Evolutionary conservation across 305 asterid genomes (phyloP).

Genomic region (Fraxinus latifolia): DNA sequence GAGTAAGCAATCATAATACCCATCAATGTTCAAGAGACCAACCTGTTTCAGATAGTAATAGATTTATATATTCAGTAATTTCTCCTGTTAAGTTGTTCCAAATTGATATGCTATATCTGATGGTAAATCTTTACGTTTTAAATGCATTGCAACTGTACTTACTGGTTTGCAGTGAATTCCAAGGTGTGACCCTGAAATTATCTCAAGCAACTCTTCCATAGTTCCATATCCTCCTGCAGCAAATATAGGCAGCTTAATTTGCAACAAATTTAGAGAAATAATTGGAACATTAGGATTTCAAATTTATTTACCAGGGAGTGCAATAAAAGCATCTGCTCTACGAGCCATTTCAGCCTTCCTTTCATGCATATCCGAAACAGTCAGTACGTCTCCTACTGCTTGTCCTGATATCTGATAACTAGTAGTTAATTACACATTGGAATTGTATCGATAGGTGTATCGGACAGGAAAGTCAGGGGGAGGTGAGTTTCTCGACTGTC

Average conservation of each 20-base stretch:
- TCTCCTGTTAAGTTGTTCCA: not conserved
- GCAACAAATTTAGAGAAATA: not conserved
- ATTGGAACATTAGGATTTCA: not conserved
- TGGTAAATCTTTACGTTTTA: not conserved
- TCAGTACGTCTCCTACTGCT: conserved; percentile 55
- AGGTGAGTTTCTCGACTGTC: not conserved
- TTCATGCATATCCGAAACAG: conserved; percentile 69
- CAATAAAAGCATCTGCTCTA: conserved; percentile 56
- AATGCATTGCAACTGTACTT: conserved; percentile 13
- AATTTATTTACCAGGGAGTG: conserved; percentile 47
- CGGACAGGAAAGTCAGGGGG: not conserved
- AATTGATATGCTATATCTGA: not conserved
- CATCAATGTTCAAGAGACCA: conserved; percentile 62
- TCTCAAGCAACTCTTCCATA: conserved; percentile 71
- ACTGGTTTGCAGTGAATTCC: conserved; percentile 74
- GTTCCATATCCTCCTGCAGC: conserved; percentile 71
- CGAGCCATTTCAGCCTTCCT: conserved; percentile 70
- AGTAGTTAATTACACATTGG: not conserved
- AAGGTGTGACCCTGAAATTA: conserved; percentile 71
- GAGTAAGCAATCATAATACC: conserved; percentile 58
- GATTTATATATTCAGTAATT: not conserved
- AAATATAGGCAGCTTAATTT: not conserved
- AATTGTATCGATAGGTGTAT: not conserved
- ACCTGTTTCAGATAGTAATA: conserved; percentile 35
- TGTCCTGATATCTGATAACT: conserved; percentile 51